A percentile compares a stretch with the other conserved stretches of the same genome.
Evolutionary conservation across 352 stramenopile genomes (phyloP).

Genomic region (Thraustochytrium striatum): DNA sequence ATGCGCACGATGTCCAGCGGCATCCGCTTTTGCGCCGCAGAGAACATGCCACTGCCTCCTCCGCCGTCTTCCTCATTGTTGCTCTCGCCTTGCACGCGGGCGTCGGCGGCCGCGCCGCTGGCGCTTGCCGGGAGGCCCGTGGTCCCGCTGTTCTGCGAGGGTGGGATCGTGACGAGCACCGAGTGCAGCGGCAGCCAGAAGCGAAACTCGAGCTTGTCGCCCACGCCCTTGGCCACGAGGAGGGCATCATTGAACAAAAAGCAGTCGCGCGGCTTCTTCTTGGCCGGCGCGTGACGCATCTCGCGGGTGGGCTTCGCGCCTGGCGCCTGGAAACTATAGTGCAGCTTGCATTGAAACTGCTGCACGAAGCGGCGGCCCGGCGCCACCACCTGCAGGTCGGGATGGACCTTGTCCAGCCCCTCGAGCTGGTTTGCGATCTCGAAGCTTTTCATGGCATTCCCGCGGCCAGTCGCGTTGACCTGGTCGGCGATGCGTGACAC

Average conservation of each 20-base stretch:
- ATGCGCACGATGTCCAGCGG: conserved; percentile 42
- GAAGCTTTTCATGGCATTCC: conserved; percentile 26
- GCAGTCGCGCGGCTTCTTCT: conserved; percentile 44
- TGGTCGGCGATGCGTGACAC: conserved; percentile 32
- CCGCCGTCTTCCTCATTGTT: conserved; percentile 1
- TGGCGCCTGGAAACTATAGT: conserved; percentile 40
- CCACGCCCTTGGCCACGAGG: conserved; percentile 25
- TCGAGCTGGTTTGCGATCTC: conserved; percentile 44
- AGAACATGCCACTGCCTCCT: too few relatives aligned
- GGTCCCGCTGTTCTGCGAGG: background rate
- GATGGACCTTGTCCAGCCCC: conserved; percentile 40
- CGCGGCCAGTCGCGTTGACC: conserved; percentile 42
- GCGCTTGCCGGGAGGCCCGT: background rate
- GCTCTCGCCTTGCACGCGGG: background rate
- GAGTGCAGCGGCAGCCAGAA: conserved; percentile 40
- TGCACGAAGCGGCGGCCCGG: conserved; percentile 25
- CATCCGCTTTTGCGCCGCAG: conserved; percentile 24
- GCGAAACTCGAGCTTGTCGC: conserved; percentile 38
- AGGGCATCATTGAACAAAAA: conserved; percentile 35
- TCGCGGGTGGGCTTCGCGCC: conserved; percentile 39
- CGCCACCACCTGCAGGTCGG: conserved; percentile 8
- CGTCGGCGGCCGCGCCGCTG: background rate
- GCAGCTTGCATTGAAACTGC: conserved; percentile 41
- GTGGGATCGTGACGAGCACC: conserved; percentile 36
- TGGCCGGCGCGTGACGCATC: conserved; percentile 35